Evolutionary conservation across 2,329 filamentous ascomycete genomes (phyloP), one percentile per base, ranked within the genome.

Genomic region (Ascochyta pisi): DNA sequence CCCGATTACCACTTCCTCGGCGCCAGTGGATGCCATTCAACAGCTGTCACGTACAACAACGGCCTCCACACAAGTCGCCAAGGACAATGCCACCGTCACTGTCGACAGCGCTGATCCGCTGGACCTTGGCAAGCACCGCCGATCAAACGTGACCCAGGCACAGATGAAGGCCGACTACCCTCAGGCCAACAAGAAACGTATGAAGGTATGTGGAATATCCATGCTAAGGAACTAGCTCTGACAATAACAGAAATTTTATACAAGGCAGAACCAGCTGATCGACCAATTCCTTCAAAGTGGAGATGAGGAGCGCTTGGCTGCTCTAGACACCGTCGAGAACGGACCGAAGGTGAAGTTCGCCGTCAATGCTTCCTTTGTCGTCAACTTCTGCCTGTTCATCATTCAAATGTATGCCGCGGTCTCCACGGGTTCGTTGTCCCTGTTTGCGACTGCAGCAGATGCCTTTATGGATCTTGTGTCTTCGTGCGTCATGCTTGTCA

Each of bases 401-500:
- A 85, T 86, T 55, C 83, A 86, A 74, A 70, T 85, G 49, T 86
- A 86, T 66, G 84, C 83, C 38, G 83, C 83, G 47, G 74, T 85
- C 49, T 82, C 82, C 31, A 86, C 83, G 1, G 82, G 82, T 10
- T 88, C 85, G 15, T 77, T 88, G 57, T 84, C 85, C 1, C 79
- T 88, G 19, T 86, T 88, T 58, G 85, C 85, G 15, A 88, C 85
- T n/a, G 83, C 86, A 24, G 85, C 86, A 40, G 86, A 88, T 75
- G 85, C 85, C 5, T 86, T 86, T 70, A 84, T 88, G 82, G 85
- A 88, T 65, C 81, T 88, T 34, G 83, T 88, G 10, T 87, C 84
- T 29, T 88, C 86, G 1, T 79, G 82, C 38, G 84, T 88, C 44
- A 86, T 88, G 80, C 80, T 86, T 57, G 74, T 83, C 56, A 88